Evolutionary conservation across 2,329 filamentous ascomycete species (phyloP).

Genomic region (Apiospora marii): DNA sequence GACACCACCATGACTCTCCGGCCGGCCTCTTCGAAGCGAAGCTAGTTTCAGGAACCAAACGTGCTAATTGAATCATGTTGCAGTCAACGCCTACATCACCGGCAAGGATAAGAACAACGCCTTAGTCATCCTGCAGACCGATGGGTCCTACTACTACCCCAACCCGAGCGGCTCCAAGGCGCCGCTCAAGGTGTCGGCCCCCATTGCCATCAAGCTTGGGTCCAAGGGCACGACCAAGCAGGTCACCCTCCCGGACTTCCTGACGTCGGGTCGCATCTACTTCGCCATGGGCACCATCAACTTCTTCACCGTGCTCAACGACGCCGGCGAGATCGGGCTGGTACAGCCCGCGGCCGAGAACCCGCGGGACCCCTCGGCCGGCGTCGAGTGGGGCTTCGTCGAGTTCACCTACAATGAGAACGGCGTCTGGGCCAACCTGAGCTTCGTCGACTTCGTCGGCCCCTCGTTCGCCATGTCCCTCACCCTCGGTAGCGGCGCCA

Average conservation of each 20-base stretch:
- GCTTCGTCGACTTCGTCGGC: conserved; percentile 60
- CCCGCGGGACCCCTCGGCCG: conserved; percentile 51
- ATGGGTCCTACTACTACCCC: conserved; percentile 51
- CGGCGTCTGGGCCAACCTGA: conserved; percentile 56
- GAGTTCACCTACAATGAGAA: conserved; percentile 54
- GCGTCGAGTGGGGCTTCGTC: conserved; percentile 58
- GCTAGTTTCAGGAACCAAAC: not conserved
- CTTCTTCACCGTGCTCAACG: conserved; percentile 47
- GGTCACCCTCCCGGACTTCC: conserved; percentile 49
- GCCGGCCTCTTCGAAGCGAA: not conserved
- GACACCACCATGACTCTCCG: not conserved
- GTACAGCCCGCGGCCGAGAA: conserved; percentile 59
- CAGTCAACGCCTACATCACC: conserved; percentile 51
- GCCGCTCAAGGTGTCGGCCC: conserved; percentile 43
- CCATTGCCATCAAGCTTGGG: conserved; percentile 49
- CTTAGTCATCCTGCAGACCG: conserved; percentile 48
- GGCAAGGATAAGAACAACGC: conserved; percentile 46
- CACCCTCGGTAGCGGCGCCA: conserved; percentile 44
- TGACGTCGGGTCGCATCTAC: conserved; percentile 51
- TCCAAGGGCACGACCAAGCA: conserved; percentile 46
- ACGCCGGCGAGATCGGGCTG: conserved; percentile 43
- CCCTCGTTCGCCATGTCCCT: conserved; percentile 60
- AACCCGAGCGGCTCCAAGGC: conserved; percentile 40
- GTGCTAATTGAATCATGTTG: conserved; percentile 20
- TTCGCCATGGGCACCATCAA: conserved; percentile 49